phyloP scores from a whole-genome alignment of 345 rosid genomes.

The Lepidium aucheri region DNA sequence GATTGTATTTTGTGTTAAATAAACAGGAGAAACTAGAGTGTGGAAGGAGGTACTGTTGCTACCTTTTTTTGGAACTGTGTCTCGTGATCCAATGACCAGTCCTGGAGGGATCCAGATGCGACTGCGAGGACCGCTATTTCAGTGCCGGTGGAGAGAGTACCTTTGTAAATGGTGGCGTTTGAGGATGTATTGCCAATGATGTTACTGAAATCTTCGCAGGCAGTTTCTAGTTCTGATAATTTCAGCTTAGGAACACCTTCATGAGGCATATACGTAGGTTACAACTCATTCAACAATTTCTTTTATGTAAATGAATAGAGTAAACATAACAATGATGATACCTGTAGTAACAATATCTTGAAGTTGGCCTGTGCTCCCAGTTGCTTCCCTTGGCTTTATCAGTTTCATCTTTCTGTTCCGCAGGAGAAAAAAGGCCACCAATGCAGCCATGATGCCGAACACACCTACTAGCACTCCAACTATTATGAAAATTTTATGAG shows the following conservation, averaged over 20 bases:
- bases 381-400: slow-evolving; percentile 68
- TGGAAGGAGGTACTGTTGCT: background rate
- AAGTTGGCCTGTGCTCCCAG: slow-evolving; percentile 55
- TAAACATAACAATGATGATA: background rate
- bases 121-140: slow-evolving; percentile 77
- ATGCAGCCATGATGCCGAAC: slow-evolving; percentile 24
- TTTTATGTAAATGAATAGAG: background rate
- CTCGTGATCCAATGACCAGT: slow-evolving; percentile 64
- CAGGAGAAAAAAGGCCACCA: slow-evolving; percentile 33
- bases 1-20: slow-evolving; percentile 4
- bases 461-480: slow-evolving; percentile 27
- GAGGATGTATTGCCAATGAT: slow-evolving; percentile 61
- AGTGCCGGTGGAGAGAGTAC: slow-evolving; percentile 81
- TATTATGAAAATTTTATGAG: background rate
- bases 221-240: slow-evolving; percentile 80
- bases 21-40: background rate
- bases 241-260: slow-evolving; percentile 73
- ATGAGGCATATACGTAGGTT: background rate
- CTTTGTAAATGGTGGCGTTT: slow-evolving; percentile 71
- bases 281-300: background rate
- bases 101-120: slow-evolving; percentile 39
- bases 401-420: slow-evolving; percentile 39
- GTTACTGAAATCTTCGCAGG: slow-evolving; percentile 97
- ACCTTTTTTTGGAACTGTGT: slow-evolving; percentile 79
- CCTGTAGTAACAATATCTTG: slow-evolving; percentile 81